Base-by-base conservation (phyloP, 176 grass and related monocot species). In the Miscanthus lutarioriparius region DNA sequence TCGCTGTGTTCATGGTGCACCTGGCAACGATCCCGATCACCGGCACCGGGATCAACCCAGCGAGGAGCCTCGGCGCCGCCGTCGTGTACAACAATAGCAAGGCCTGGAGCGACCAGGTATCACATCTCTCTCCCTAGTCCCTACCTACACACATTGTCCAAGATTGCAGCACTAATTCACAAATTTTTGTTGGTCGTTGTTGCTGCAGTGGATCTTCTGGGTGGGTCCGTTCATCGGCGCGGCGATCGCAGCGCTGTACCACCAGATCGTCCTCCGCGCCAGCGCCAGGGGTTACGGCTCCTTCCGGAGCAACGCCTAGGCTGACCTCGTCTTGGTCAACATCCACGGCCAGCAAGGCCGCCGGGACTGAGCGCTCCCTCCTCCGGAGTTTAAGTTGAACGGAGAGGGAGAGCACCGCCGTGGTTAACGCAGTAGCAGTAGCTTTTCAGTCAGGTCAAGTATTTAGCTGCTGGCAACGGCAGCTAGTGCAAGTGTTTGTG, bases 191-290 rank as follows among this genome's bases (percentile, higher is more conserved):
- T 70, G 30, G 35, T 49, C 51, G 43, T 3, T 22, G 22, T 51
- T 64, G 56, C 14, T 36, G 86, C 74, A 95, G 93, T 92, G 93
- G 90, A 90, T 95, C 72, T 95, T 95, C 79, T 95, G 90, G 93
- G 90, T 91, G 7, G 93, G 93, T 7, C 90, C 90, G 10, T 86
- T 95, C 63, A 54, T 95, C 33, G 88, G 88, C 17, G 88, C 93
- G 3, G 85, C 85, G 38, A 90, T 92, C 20, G 88, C 93, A 2
- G 90, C 90, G 27, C 45, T 90, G 38, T 95, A 95, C 80, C 93
- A 95, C 88, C 88, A 95, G 90, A 90, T 74, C 32, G 83, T 92
- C 28, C 90, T 92, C 71, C 79, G 93, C 14, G 93, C 93, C 8
- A 72, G 93, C 3, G 86, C 90, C 39, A 85, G 91, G 68, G 79